A percentile compares a stretch with the other conserved stretches of the same genome.
Evolutionary conservation across 768 basidiomycete genomes (phyloP).

Genomic region (Lactarius hengduanensis): DNA sequence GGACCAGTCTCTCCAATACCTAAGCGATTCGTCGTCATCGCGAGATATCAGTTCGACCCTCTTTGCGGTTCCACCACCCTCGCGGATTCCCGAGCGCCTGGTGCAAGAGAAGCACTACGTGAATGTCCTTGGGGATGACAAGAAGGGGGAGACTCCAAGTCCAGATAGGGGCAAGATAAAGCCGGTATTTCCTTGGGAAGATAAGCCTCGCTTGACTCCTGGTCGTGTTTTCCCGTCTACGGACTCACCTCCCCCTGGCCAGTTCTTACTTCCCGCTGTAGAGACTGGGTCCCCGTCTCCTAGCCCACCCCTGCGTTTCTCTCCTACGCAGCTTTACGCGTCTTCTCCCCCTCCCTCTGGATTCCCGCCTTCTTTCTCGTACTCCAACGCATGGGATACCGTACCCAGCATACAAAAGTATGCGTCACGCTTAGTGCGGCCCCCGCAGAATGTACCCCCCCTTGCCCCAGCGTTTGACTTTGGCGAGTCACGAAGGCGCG

Average conservation of each 20-base stretch:
- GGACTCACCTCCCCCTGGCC: constrained; percentile 31
- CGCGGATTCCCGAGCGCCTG: constrained; percentile 64
- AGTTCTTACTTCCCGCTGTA: constrained; percentile 21
- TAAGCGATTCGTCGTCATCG: constrained; percentile 36
- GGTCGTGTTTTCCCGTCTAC: constrained; percentile 60
- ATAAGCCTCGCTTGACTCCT: constrained; percentile 62
- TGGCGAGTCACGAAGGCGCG: constrained; percentile 35
- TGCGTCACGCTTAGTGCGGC: constrained; percentile 56
- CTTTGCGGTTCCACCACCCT: constrained; percentile 58
- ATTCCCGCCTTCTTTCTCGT: constrained; percentile 58
- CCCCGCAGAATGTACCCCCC: constrained; percentile 42
- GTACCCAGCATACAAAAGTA: constrained; percentile 80
- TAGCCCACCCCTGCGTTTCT: constrained; percentile 25
- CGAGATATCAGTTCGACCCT: constrained; percentile 39
- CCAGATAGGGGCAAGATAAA: constrained; percentile 76
- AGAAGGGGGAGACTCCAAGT: constrained; percentile 46
- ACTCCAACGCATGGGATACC: constrained; percentile 83
- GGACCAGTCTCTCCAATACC: constrained; percentile 60
- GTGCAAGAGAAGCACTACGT: constrained; percentile 75
- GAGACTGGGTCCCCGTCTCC: constrained; percentile 29
- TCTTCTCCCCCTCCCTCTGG: constrained; percentile 43
- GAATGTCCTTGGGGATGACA: constrained; percentile 47
- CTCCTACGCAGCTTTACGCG: constrained; percentile 25
- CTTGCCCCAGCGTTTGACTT: constrained; percentile 53
- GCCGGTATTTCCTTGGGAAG: constrained; percentile 94